A percentile compares a stretch with the other conserved stretches of the same genome.
These are phyloP conservation scores for Ceriops tagal DNA, from an alignment of 345 rosid species.

Conservation along the genomic window DNA sequence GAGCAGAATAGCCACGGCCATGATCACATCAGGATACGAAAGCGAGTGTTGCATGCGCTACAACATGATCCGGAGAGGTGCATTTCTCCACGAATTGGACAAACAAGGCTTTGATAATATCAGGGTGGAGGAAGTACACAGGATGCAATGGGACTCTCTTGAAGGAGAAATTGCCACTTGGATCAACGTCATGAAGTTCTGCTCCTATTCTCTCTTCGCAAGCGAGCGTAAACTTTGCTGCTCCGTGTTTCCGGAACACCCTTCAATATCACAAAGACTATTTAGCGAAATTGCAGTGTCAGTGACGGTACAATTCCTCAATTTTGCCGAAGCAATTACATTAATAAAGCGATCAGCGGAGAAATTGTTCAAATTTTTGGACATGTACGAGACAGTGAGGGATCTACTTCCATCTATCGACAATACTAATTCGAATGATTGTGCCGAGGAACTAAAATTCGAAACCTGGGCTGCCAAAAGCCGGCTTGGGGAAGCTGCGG, in stretches of 20 bases:
- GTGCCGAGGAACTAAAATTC: background rate
- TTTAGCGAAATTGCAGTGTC: constrained; percentile 10
- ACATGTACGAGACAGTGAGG: constrained; percentile 21
- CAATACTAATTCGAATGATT: background rate
- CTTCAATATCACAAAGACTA: background rate
- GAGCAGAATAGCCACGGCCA: constrained; percentile 3
- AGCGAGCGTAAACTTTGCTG: constrained; percentile 14
- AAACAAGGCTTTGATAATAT: constrained; percentile 10
- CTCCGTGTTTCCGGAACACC: constrained; percentile 4
- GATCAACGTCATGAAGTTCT: constrained; percentile 13
- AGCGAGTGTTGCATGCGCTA: constrained; percentile 19
- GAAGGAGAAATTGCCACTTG: constrained; percentile 16
- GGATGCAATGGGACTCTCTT: constrained; percentile 17
- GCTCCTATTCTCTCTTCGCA: constrained; percentile 4
- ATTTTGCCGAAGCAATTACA: constrained; percentile 18
- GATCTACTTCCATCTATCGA: constrained; percentile 10
- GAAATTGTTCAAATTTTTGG: constrained; percentile 26
- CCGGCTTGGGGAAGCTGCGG: constrained; percentile 22
- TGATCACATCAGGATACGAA: constrained; percentile 20
- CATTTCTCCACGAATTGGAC: constrained; percentile 8
- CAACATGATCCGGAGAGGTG: constrained; percentile 8
- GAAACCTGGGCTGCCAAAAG: constrained; percentile 8
- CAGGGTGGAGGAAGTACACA: constrained; percentile 20
- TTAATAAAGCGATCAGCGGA: constrained; percentile 21
- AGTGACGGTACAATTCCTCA: constrained; percentile 9